Conservation (phyloP, 495 filamentous ascomycete genomes). For the Hypoxylon lenormandii region DNA sequence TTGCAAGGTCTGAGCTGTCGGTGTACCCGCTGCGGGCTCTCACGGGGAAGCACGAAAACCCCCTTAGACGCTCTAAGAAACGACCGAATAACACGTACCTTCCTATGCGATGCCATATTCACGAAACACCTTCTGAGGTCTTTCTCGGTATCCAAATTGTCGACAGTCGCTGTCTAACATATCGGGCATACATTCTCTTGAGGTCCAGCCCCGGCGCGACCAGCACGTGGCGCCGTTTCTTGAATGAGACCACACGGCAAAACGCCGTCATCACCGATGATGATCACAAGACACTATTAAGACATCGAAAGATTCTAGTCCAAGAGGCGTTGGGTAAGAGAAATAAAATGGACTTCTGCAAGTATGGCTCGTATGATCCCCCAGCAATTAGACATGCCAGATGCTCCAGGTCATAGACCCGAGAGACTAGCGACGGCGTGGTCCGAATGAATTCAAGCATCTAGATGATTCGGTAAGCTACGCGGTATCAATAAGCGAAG, state of each 20-base stretch:
- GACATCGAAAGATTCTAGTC: conserved; percentile 40
- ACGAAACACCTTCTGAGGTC: conserved; percentile 1
- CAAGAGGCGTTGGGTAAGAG: neutral
- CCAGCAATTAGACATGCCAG: neutral
- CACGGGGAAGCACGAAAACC: neutral
- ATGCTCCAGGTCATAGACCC: neutral
- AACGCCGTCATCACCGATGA: conserved; percentile 1
- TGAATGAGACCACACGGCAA: conserved; percentile 6
- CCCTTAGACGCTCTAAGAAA: neutral
- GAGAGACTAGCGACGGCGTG: neutral
- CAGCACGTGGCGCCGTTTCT: conserved; percentile 25
- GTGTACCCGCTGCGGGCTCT: conserved; percentile 24
- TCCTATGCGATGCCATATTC: conserved; percentile 21
- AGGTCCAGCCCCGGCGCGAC: conserved; percentile 13
- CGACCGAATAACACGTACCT: conserved; percentile 4
- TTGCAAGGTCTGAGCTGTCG: conserved; percentile 2
- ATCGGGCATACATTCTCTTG: conserved; percentile 15
- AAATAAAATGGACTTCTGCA: conserved; percentile 2
- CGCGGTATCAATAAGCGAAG: conserved; percentile 21
- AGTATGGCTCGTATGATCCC: conserved; percentile 2
- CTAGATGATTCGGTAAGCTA: neutral
- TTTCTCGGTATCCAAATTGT: conserved; percentile 3
- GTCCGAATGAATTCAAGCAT: conserved; percentile 1
- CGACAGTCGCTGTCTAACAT: conserved; percentile 2
- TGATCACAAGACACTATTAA: conserved; percentile 40